A percentile compares a stretch with the other conserved stretches of the same genome.
Conservation (phyloP, 805 yeast genomes). For the Pichia membranifaciens region DNA sequence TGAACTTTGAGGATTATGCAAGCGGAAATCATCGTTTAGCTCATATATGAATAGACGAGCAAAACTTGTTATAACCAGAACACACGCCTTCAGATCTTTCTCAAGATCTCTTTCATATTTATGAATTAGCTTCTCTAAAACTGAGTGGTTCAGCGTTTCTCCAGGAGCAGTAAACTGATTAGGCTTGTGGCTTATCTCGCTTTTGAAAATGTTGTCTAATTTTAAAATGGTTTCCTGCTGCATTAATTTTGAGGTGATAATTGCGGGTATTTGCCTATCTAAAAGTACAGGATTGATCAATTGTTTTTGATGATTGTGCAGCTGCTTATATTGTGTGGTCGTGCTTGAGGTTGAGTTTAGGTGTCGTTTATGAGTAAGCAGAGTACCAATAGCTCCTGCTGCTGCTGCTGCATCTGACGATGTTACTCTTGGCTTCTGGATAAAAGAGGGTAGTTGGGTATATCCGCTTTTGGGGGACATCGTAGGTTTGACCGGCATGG, state of each 20-base stretch:
- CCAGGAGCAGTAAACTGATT: constrained; percentile 26
- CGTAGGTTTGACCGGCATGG: neutral
- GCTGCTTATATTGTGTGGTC: constrained; percentile 5
- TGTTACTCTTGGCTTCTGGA: constrained; percentile 26
- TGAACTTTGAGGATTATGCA: constrained; percentile 28
- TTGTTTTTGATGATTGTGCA: constrained; percentile 24
- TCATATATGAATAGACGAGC: constrained; percentile 34
- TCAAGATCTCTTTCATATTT: constrained; percentile 27
- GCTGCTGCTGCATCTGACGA: constrained; percentile 31
- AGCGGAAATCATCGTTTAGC: constrained; percentile 26
- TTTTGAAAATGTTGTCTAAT: constrained; percentile 29
- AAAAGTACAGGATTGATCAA: constrained; percentile 30
- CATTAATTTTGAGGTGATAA: constrained; percentile 25
- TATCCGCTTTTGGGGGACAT: neutral
- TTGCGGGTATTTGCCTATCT: constrained; percentile 29
- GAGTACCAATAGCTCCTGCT: constrained; percentile 31
- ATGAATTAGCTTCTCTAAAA: constrained; percentile 26
- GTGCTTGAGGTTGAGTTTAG: constrained; percentile 3
- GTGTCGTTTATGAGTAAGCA: constrained; percentile 27
- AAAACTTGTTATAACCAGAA: constrained; percentile 31
- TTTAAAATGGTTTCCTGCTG: constrained; percentile 30
- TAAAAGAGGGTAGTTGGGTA: neutral
- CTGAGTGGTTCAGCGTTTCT: constrained; percentile 28
- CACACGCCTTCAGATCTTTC: constrained; percentile 29
- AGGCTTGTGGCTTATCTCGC: constrained; percentile 29